Evolutionary conservation across 179 eudicot species (phyloP).

Genomic region (Heliamphora pulchella): DNA sequence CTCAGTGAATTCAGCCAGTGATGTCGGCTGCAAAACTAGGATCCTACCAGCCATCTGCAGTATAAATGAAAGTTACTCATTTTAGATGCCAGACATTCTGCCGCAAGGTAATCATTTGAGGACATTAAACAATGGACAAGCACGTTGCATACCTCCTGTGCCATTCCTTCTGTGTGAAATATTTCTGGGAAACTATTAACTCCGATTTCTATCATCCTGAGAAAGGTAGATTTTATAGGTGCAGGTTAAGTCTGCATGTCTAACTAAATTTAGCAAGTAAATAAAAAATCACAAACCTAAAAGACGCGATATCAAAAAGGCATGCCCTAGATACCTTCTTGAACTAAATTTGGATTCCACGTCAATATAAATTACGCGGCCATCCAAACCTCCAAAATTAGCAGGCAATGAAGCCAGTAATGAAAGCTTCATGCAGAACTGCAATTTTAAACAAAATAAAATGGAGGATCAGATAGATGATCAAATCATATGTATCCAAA

Average conservation of each 20-base stretch:
- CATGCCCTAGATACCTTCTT: slow-evolving; percentile 45
- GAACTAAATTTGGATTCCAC: slow-evolving; percentile 86
- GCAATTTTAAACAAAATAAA: slow-evolving; percentile 22
- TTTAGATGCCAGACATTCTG: not conserved
- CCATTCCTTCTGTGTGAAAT: slow-evolving; percentile 63
- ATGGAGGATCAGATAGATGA: slow-evolving; percentile 7
- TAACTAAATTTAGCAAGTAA: not conserved
- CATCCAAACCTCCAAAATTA: slow-evolving; percentile 68
- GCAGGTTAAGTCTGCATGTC: not conserved
- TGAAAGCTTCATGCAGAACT: slow-evolving; percentile 85
- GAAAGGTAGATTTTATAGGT: slow-evolving; percentile 15
- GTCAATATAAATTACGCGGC: slow-evolving; percentile 72
- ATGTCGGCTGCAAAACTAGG: slow-evolving; percentile 65
- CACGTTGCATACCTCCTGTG: slow-evolving; percentile 49
- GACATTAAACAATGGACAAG: slow-evolving; percentile 6
- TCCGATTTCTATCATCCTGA: slow-evolving; percentile 83
- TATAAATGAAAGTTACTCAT: slow-evolving; percentile 3
- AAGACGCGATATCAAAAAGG: slow-evolving; percentile 15
- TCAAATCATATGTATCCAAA: too few species aligned
- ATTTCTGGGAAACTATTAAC: slow-evolving; percentile 75
- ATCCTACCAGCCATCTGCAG: slow-evolving; percentile 88
- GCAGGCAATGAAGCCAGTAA: slow-evolving; percentile 72
- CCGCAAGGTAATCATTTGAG: not conserved
- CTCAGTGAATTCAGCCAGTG: slow-evolving; percentile 65
- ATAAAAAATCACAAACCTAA: not conserved